Percentiles rank a stretch among this genome's conserved stretches.
Evolutionary conservation across 139 green algal species (phyloP).

Genomic region (Tetraselmis chui): DNA sequence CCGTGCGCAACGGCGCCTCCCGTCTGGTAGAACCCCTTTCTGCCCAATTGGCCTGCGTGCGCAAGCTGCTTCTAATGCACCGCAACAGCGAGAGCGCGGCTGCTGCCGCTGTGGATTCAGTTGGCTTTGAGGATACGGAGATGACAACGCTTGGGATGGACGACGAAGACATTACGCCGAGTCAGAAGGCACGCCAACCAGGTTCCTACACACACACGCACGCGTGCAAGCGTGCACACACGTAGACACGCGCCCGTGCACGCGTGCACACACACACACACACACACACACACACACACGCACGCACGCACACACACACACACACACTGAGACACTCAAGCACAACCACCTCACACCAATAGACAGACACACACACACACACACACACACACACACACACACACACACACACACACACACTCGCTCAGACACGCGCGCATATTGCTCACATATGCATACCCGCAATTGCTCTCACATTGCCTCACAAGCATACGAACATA

Average conservation of each 20-base stretch:
- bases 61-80: background rate
- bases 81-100: background rate
- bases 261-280: no score
- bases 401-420: no score
- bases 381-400: conserved; percentile 10
- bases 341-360: background rate
- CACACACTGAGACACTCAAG: conserved; percentile 2
- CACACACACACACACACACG: no score
- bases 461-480: no score
- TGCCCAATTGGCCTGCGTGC: background rate
- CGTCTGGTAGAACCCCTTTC: background rate
- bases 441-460: no score
- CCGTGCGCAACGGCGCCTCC: background rate
- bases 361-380: background rate
- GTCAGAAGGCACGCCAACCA: background rate
- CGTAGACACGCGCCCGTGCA: no score
- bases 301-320: background rate
- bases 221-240: no score
- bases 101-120: background rate
- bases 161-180: background rate
- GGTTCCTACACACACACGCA: no score
- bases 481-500: no score
- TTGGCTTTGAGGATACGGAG: background rate
- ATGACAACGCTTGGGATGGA: background rate
- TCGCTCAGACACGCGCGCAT: no score